Evolutionary conservation across 2,329 filamentous ascomycete genomes (phyloP).

Genomic region (Exophiala phaeomuriformis): DNA sequence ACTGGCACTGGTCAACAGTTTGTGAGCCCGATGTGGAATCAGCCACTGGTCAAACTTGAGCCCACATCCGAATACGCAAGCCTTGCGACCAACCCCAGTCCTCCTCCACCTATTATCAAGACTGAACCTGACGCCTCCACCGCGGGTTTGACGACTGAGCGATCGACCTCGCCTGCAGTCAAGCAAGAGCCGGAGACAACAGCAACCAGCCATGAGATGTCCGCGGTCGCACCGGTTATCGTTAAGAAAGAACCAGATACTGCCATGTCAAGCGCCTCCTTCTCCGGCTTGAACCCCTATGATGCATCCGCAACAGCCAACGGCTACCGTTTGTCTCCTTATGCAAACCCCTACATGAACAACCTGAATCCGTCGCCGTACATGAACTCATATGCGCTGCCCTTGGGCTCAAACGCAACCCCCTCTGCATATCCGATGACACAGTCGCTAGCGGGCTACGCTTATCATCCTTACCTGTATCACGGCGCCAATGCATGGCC

Average conservation of each 20-base stretch:
- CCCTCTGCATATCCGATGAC: neutral
- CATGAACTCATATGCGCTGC: neutral
- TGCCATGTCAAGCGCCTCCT: neutral
- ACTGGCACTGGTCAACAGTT: conserved; percentile 5
- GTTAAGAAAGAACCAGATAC: conserved; percentile 1
- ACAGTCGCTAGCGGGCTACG: neutral
- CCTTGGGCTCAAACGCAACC: neutral
- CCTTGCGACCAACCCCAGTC: neutral
- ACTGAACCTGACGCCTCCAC: conserved; percentile 6
- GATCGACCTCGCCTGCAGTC: conserved; percentile 1
- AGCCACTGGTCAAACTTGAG: conserved; percentile 8
- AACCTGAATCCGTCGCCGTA: neutral
- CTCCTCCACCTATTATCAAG: conserved; percentile 11
- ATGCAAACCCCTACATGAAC: neutral
- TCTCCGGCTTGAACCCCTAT: neutral
- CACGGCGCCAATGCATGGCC: conserved; percentile 4
- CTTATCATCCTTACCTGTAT: neutral
- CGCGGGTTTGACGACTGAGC: neutral
- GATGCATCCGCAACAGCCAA: neutral
- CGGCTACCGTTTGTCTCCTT: neutral
- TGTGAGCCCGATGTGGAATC: conserved; percentile 5
- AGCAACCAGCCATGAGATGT: neutral
- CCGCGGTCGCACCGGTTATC: neutral
- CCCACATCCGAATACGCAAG: neutral
- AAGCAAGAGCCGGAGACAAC: conserved; percentile 5